These are phyloP conservation scores for Epichloe aotearoae DNA, from an alignment of 2,329 filamentous ascomycete genomes.

Conservation along the genomic window DNA sequence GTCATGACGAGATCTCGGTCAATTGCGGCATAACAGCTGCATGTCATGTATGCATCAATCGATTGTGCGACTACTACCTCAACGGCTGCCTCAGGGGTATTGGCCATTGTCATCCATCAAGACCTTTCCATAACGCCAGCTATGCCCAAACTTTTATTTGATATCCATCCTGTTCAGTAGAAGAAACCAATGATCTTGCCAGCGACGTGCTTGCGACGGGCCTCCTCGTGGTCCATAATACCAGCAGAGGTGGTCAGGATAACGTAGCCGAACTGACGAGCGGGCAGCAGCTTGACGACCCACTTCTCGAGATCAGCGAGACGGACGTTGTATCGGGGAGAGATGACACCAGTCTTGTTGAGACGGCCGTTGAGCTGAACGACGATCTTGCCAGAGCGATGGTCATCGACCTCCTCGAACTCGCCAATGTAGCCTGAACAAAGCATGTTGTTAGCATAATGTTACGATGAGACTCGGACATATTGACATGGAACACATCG, in stretches of 20 bases:
- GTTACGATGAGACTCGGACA: conserved; percentile 88
- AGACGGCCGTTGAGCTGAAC: conserved; percentile 97
- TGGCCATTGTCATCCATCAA: conserved; percentile 21
- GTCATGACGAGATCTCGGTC: neutral
- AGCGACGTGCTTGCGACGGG: conserved; percentile 94
- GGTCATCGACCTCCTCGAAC: conserved; percentile 99
- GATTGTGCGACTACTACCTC: conserved; percentile 20
- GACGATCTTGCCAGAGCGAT: conserved; percentile 99
- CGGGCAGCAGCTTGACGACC: conserved; percentile 97
- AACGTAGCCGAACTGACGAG: conserved; percentile 99
- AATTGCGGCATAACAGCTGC: conserved; percentile 22
- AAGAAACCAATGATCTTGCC: conserved; percentile 99
- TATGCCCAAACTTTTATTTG: conserved; percentile 20
- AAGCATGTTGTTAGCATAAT: conserved; percentile 43
- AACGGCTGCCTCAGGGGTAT: conserved; percentile 20
- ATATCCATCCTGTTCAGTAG: conserved; percentile 51
- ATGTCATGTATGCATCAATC: conserved; percentile 9
- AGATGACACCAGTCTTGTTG: conserved; percentile 99
- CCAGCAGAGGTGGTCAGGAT: conserved; percentile 97
- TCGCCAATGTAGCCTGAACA: conserved; percentile 88
- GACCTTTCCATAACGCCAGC: conserved; percentile 23
- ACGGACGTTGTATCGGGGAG: conserved; percentile 97
- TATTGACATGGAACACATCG: conserved; percentile 27
- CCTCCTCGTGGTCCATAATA: conserved; percentile 99
- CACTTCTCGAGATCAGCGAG: conserved; percentile 98